Base-by-base conservation (phyloP, 1,284 basidiomycete species). In the Sparassis latifolia region DNA sequence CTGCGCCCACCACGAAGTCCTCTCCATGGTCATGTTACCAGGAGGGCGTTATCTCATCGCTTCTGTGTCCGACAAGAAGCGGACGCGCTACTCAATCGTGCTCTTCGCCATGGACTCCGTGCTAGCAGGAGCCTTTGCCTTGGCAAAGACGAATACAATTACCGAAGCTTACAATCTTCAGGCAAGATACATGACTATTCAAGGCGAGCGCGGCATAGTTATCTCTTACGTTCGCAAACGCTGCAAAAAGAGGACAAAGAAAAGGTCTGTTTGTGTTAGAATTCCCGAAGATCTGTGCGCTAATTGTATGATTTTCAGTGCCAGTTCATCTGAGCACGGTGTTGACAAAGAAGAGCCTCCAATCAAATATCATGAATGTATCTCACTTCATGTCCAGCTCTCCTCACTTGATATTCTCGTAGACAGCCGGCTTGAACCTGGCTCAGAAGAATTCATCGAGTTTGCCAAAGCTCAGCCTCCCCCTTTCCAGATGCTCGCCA, bases 31-130 rank as follows among this genome's bases (percentile, higher is more conserved):
- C 33, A 61, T 85, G 29, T 72, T 87, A 4, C 82, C 86, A 3
- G 86, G 86, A 1, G 84, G 86, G 28, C 82, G 84, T 55, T 84
- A 82, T 54, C 71, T 87, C 51, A 67, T 86, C 33, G 80, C 80
- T 0, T 84, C 82, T 4, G 75, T 80, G 5, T 72, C 70, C 52
- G 77, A 82, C 57, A 55, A 56, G 2, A 59, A 58, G 3, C 68
- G 67, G 38, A 68, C 66, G 35, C 69, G 70, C 37, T 82, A 77
- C 61, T 75, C 71, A 31, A 58, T 89, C 27, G 63, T 75, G 10
- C 63, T 87, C 1, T 84, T 76, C 55, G 71, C 71, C 28, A 65
- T 88, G 53, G 84, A 87, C 58, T 75, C 80, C 50, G 73, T 74
- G 40, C 66, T 63, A 33, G 58, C 68, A 45, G 75, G 73, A 10